Base-by-base conservation (phyloP, 139 green algal genomes). In the Coccomyxa sp. region DNA sequence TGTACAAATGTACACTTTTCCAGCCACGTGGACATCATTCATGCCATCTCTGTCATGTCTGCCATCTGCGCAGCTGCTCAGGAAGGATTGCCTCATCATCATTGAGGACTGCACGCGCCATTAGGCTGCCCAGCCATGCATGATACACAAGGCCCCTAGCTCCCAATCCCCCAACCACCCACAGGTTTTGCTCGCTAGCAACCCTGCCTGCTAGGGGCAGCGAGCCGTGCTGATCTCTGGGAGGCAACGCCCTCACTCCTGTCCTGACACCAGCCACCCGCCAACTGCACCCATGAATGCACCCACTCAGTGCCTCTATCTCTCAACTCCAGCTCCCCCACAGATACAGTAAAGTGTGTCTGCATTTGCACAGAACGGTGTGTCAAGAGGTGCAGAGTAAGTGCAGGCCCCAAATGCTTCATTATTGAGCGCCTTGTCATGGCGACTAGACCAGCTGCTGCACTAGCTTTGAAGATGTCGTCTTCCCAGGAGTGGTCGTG, bases 101-200 rank as follows among this genome's bases (percentile, higher is more conserved):
- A 1, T 16, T 14, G 22, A 90, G 31, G 69, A 93, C 84, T 0
- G 91, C 93, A 38, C 68, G 35, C 18, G 92, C 93, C 35, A 92
- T 37, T 74, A 91, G 58, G 58, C 80, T 64, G 0, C 81, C 92
- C 33, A 97, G 76, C 86, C 86, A 91, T 2, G 90, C 93, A 79
- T 98, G 94, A 75, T 97, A 97, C 37, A 98, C 87, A 31, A 98
- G 74, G 16, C 94, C 94, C 0, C 94, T 44, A 0, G 92, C 87
- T 0, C 94, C 94, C 70, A 98, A 80, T 4, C 93, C 94, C 34
- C 77, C 85, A 8, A 94, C 44, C 72, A 94, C 41, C 90, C 92
- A 97, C 78, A 79, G 84, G 35, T 68, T 77, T 16, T 35, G 40
- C 35, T 35, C 7, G 16, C 12, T 6, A 18, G 12, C 41, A 39